These are phyloP conservation scores for Neocallimastix lanati DNA, from an alignment of 192 early-diverging fungal genomes.

Conservation along the genomic window DNA sequence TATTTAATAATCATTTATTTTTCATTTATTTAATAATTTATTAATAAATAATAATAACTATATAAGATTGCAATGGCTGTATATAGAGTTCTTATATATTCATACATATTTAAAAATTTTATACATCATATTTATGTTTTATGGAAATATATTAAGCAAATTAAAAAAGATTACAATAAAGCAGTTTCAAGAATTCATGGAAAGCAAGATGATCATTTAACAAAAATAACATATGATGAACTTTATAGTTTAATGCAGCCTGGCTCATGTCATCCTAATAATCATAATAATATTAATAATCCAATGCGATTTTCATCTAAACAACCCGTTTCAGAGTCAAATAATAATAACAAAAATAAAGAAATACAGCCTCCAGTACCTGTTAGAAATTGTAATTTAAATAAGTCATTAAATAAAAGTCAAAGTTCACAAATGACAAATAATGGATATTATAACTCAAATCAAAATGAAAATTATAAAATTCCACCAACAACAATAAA, in stretches of 20 bases:
- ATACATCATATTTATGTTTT: not conserved
- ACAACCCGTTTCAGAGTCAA: too few species aligned
- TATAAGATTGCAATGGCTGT: not conserved
- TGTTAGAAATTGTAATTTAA: too few species aligned
- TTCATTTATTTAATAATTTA: not conserved
- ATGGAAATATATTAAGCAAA: not conserved
- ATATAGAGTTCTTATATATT: not conserved
- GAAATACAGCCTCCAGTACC: too few species aligned
- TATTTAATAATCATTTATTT: not conserved
- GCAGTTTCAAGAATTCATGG: not conserved
- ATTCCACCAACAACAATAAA: too few species aligned
- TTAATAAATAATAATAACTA: too few species aligned
- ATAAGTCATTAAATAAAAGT: too few species aligned
- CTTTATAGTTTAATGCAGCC: not conserved
- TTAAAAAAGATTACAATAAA: not conserved
- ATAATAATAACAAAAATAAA: too few species aligned
- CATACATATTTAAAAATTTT: not conserved
- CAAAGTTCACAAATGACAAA: too few species aligned
- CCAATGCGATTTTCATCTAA: not conserved
- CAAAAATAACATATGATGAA: not conserved
- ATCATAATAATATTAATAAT: not conserved
- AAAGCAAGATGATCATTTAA: not conserved
- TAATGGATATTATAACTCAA: too few species aligned
- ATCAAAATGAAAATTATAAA: too few species aligned
- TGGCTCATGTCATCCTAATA: not conserved